phyloP scores from a whole-genome alignment of 164 flowering plant genomes.

The Annona squamosa region DNA sequence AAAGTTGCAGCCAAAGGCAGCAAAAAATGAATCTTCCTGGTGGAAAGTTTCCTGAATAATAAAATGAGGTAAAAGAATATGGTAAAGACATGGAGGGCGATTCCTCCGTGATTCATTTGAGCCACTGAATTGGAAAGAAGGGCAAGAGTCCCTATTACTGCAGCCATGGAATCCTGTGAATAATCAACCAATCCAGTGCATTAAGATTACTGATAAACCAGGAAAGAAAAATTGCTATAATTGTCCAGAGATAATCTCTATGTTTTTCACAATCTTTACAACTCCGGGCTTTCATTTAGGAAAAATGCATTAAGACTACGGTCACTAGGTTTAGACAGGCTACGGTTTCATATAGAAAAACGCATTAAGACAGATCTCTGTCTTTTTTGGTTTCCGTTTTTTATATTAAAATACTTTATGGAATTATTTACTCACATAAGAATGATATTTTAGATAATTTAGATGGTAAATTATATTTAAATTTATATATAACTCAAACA shows the following conservation, averaged over 20 bases:
- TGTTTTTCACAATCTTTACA: no score
- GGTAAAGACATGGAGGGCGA: constrained; percentile 4
- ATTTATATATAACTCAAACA: no score
- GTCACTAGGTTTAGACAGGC: no score
- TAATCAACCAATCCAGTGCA: not conserved
- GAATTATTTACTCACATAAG: no score
- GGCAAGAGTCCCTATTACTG: constrained; percentile 2
- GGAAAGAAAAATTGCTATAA: not conserved
- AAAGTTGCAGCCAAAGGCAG: not conserved
- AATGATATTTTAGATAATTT: no score
- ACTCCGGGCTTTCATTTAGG: no score
- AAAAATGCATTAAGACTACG: no score
- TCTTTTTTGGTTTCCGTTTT: no score
- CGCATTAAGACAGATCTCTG: no score
- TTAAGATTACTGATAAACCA: not conserved
- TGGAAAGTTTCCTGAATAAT: constrained; percentile 2
- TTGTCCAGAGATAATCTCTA: not conserved
- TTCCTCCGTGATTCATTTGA: constrained; percentile 5
- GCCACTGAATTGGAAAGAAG: constrained; percentile 12
- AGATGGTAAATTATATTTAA: no score
- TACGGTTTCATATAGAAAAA: no score
- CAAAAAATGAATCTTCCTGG: not conserved
- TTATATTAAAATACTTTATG: no score
- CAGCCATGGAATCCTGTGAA: constrained; percentile 6
- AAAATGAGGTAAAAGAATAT: not conserved